Conservation (phyloP, 1,284 basidiomycete species). For the Vanrija humicola region DNA sequence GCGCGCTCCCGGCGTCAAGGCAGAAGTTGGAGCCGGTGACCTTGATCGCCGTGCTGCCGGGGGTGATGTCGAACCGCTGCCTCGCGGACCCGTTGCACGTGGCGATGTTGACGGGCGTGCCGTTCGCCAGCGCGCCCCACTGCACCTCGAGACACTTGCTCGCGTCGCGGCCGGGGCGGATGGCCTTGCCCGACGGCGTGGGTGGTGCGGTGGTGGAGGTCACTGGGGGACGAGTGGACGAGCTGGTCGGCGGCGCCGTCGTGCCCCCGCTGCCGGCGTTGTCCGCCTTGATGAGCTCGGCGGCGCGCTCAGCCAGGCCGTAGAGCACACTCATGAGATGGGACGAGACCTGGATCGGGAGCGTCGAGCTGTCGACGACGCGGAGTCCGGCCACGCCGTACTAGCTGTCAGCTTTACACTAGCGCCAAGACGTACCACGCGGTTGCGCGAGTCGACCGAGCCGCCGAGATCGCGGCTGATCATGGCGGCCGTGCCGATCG, state of each 20-base stretch:
- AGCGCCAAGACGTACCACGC: conserved; percentile 47
- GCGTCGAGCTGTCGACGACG: conserved; percentile 52
- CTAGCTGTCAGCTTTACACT: conserved; percentile 30
- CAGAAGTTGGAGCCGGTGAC: conserved; percentile 25
- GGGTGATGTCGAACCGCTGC: conserved; percentile 26
- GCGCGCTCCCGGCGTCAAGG: conserved; percentile 20
- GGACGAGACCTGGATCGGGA: conserved; percentile 50
- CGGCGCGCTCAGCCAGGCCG: conserved; percentile 39
- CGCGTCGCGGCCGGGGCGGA: conserved; percentile 26
- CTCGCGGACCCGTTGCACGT: conserved; percentile 23
- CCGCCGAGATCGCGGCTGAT: conserved; percentile 59
- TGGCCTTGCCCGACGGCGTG: background rate
- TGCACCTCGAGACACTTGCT: conserved; percentile 29
- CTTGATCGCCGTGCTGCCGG: conserved; percentile 17
- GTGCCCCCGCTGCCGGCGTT: conserved; percentile 6
- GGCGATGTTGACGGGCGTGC: conserved; percentile 16
- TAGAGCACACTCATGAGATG: conserved; percentile 44
- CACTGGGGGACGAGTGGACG: conserved; percentile 2
- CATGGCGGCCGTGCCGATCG: conserved; percentile 62
- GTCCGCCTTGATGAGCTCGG: conserved; percentile 38
- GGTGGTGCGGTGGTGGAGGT: conserved; percentile 1
- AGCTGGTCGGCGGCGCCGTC: conserved; percentile 1
- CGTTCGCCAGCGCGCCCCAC: conserved; percentile 10
- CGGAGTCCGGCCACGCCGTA: conserved; percentile 51
- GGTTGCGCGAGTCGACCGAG: conserved; percentile 51